phyloP scores from a whole-genome alignment of 441 rosid species.

The Manihot esculenta region DNA sequence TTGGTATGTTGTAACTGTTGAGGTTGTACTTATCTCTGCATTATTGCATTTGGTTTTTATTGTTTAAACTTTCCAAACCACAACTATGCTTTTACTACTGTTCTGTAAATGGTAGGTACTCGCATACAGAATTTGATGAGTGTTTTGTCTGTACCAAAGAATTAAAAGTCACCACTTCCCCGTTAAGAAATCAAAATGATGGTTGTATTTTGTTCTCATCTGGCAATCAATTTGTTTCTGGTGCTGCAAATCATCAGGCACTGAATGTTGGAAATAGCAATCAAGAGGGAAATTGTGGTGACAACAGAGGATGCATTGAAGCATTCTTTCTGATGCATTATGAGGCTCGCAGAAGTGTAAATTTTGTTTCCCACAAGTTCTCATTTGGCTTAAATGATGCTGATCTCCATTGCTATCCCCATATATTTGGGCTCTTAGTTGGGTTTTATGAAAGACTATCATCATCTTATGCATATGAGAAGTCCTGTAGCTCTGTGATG shows the following conservation, averaged over 20 bases:
- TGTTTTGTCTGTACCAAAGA: constrained; percentile 51
- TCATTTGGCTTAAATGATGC: constrained; percentile 55
- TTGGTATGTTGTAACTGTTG: constrained; percentile 42
- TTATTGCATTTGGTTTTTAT: constrained; percentile 7
- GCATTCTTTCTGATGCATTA: constrained; percentile 57
- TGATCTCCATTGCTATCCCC: constrained; percentile 86
- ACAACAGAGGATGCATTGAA: constrained; percentile 31
- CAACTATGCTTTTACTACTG: neutral
- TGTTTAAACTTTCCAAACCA: neutral
- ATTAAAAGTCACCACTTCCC: constrained; percentile 44
- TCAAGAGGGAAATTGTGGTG: constrained; percentile 29
- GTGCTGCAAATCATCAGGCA: constrained; percentile 38
- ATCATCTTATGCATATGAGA: constrained; percentile 32
- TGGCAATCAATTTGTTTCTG: constrained; percentile 40
- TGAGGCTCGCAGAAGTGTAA: constrained; percentile 46
- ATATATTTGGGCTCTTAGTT: constrained; percentile 52
- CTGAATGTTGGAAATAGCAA: constrained; percentile 25
- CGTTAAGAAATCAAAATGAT: constrained; percentile 41
- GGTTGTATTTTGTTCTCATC: constrained; percentile 53
- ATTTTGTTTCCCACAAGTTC: constrained; percentile 36
- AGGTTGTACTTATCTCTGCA: constrained; percentile 10
- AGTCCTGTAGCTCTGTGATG: constrained; percentile 25
- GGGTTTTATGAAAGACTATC: constrained; percentile 55
- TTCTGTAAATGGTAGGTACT: constrained; percentile 53
- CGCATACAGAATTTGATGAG: constrained; percentile 46